Evolutionary conservation across 2,329 filamentous ascomycete genomes (phyloP).

Genomic region (Paraconiothyrium sp.): DNA sequence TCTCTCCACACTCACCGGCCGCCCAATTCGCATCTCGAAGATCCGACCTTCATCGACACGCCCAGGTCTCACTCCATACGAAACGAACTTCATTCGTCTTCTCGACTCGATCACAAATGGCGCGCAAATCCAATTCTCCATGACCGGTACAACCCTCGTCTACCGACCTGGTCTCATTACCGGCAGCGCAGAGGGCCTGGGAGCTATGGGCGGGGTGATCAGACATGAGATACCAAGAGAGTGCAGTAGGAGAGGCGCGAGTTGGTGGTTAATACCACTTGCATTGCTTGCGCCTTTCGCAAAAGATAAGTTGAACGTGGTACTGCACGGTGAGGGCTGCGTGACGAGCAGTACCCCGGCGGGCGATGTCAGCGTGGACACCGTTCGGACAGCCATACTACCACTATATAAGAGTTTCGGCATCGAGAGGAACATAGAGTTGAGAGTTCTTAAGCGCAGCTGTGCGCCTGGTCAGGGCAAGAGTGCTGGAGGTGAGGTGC

Average conservation of each 20-base stretch:
- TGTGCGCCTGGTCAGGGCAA: constrained; percentile 73
- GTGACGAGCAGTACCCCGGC: constrained; percentile 86
- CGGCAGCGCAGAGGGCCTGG: constrained; percentile 79
- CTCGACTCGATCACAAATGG: constrained; percentile 96
- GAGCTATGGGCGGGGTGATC: constrained; percentile 77
- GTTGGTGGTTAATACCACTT: constrained; percentile 90
- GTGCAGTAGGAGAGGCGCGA: constrained; percentile 81
- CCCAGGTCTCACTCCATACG: constrained; percentile 89
- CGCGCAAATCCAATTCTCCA: constrained; percentile 92
- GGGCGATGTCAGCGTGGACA: constrained; percentile 91
- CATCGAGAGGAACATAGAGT: constrained; percentile 84
- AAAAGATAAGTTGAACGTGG: constrained; percentile 88
- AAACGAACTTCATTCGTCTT: constrained; percentile 94
- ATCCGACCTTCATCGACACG: constrained; percentile 89
- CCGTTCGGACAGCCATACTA: constrained; percentile 89
- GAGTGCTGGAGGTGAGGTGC: constrained; percentile 91
- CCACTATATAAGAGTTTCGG: constrained; percentile 92
- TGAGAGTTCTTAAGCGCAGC: constrained; percentile 81
- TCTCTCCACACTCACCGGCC: constrained; percentile 89
- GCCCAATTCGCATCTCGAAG: constrained; percentile 88
- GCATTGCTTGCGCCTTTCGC: constrained; percentile 93
- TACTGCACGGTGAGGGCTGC: constrained; percentile 89
- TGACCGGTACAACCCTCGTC: constrained; percentile 91
- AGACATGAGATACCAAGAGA: constrained; percentile 80
- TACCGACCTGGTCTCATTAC: constrained; percentile 94